Evolutionary conservation across 2,329 filamentous ascomycete genomes (phyloP).

Genomic region (Apiospora hydei): DNA sequence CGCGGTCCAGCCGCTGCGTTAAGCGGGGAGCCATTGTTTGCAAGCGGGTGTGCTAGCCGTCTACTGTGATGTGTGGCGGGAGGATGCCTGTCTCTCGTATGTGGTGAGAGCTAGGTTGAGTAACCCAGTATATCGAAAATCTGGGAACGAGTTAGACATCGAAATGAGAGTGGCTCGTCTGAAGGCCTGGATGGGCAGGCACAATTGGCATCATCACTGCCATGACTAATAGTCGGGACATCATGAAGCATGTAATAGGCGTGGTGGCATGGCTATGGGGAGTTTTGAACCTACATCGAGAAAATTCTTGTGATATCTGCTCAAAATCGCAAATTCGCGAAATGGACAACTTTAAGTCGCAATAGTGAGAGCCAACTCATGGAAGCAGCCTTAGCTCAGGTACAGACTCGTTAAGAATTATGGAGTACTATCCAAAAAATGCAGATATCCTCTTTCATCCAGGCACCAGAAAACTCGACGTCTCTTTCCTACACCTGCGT

Average conservation of each 20-base stretch:
- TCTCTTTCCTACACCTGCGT: neutral
- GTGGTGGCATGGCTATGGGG: neutral
- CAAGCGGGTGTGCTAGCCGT: neutral
- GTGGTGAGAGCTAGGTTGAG: neutral
- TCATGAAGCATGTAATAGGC: neutral
- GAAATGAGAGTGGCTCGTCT: neutral
- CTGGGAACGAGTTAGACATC: neutral
- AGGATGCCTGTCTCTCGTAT: neutral
- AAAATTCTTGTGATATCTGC: constrained; percentile 3
- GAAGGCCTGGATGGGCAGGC: neutral
- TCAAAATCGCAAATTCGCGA: neutral
- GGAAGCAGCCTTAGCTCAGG: neutral
- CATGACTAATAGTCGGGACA: neutral
- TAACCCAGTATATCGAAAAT: neutral
- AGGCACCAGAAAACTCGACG: neutral
- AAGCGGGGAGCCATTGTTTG: neutral
- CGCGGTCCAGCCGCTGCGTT: constrained; percentile 65
- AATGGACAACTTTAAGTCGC: neutral
- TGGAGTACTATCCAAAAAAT: neutral
- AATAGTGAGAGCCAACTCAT: neutral
- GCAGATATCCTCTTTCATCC: neutral
- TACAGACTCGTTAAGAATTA: neutral
- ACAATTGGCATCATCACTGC: neutral
- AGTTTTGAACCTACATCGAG: neutral
- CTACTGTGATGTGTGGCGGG: neutral